Evolutionary conservation across 352 stramenopile genomes (phyloP).

Genomic region (Phytophthora sp.): DNA sequence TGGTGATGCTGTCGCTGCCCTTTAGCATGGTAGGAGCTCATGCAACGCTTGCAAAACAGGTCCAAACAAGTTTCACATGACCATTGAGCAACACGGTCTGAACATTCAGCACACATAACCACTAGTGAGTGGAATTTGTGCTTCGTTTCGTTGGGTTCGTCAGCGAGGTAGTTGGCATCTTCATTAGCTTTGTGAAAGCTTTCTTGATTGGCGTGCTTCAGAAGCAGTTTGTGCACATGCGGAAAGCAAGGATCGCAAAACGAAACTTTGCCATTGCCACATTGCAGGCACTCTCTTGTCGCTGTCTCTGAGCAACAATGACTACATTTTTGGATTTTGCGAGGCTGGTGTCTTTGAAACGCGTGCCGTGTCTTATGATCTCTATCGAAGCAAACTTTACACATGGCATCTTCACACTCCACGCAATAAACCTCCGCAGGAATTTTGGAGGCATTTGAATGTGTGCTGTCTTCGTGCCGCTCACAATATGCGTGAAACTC

Average conservation of each 20-base stretch:
- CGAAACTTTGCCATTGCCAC: slow-evolving; percentile 64
- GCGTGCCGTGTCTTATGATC: slow-evolving; percentile 60
- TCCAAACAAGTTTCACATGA: slow-evolving; percentile 65
- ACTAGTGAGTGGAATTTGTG: slow-evolving; percentile 60
- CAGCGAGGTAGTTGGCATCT: neutral
- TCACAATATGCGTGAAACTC: slow-evolving; percentile 72
- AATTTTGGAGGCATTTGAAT: slow-evolving; percentile 24
- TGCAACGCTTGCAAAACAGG: slow-evolving; percentile 73
- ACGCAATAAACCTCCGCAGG: slow-evolving; percentile 65
- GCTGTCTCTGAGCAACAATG: slow-evolving; percentile 64
- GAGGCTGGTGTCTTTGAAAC: slow-evolving; percentile 49
- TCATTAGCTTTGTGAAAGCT: neutral
- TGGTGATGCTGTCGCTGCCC: slow-evolving; percentile 62
- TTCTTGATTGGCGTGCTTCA: neutral
- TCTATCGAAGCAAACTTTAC: slow-evolving; percentile 58
- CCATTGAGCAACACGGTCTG: slow-evolving; percentile 66
- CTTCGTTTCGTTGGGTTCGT: neutral
- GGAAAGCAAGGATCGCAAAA: slow-evolving; percentile 76
- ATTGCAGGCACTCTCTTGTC: slow-evolving; percentile 68
- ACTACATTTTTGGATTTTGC: slow-evolving; percentile 48
- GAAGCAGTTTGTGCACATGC: slow-evolving; percentile 42
- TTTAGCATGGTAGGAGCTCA: slow-evolving; percentile 60
- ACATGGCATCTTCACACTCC: slow-evolving; percentile 79
- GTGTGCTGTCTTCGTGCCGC: slow-evolving; percentile 60
- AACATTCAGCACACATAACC: slow-evolving; percentile 73